Percentiles rank a stretch among this genome's conserved stretches.
phyloP scores from a whole-genome alignment of 2,329 filamentous ascomycete species.

The Mycosphaerella arachidis region DNA sequence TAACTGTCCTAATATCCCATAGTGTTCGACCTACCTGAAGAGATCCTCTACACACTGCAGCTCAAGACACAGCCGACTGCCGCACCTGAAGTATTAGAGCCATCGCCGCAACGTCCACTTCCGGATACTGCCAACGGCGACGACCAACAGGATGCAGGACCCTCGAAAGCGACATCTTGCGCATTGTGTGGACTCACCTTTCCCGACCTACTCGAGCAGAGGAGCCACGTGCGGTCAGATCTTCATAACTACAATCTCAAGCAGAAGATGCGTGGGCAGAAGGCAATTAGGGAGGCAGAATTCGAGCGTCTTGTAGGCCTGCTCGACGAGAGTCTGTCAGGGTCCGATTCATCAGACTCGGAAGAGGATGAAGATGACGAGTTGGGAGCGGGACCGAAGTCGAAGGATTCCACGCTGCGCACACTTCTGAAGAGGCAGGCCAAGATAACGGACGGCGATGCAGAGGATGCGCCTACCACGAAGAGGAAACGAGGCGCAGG shows the following conservation, averaged over 20 bases:
- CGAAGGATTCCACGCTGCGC: constrained; percentile 68
- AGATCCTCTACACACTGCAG: constrained; percentile 65
- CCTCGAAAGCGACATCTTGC: constrained; percentile 66
- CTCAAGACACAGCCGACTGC: constrained; percentile 49
- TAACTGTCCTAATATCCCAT: constrained; percentile 8
- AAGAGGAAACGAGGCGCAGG: constrained; percentile 54
- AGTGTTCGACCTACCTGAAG: constrained; percentile 79
- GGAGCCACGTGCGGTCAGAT: constrained; percentile 82
- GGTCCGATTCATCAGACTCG: constrained; percentile 58
- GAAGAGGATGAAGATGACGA: constrained; percentile 68
- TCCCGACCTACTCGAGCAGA: constrained; percentile 70
- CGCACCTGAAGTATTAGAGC: constrained; percentile 24
- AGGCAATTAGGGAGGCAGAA: constrained; percentile 69
- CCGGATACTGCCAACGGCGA: constrained; percentile 21
- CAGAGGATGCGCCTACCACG: constrained; percentile 44
- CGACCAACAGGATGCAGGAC: constrained; percentile 41
- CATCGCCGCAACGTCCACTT: constrained; percentile 15
- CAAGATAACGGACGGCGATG: constrained; percentile 58
- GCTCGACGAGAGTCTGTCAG: constrained; percentile 86
- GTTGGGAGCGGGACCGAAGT: constrained; percentile 37
- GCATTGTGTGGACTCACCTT: constrained; percentile 74
- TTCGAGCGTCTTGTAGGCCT: constrained; percentile 84
- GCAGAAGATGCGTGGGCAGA: constrained; percentile 72
- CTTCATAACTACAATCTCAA: constrained; percentile 93
- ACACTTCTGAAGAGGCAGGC: constrained; percentile 79